A percentile compares a stretch with the other conserved stretches of the same genome.
These are phyloP conservation scores for Suhomyces bokatorum DNA, from an alignment of 1,139 yeast species.

Conservation along the genomic window DNA sequence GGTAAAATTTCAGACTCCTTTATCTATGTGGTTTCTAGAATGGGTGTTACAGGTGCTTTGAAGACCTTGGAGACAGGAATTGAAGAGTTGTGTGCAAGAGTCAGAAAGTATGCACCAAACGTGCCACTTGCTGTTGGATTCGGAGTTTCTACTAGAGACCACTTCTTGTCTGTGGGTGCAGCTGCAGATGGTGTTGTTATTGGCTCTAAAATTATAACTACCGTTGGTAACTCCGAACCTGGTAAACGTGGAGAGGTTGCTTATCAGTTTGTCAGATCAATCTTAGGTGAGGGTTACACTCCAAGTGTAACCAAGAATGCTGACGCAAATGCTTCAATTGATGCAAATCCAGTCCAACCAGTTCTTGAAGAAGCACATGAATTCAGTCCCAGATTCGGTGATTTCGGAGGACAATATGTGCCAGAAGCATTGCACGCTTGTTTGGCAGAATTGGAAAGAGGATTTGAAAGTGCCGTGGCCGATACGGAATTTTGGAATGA, in stretches of 20 bases:
- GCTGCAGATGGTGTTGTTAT: conserved; percentile 93
- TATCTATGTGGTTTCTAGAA: conserved; percentile 91
- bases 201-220: conserved; percentile 79
- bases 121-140: conserved; percentile 95
- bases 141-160: conserved; percentile 94
- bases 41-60: conserved; percentile 96
- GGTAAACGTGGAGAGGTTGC: conserved; percentile 65
- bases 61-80: conserved; percentile 64
- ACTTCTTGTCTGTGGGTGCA: conserved; percentile 74
- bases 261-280: conserved; percentile 63
- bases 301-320: conserved; percentile 35
- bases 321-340: conserved; percentile 27
- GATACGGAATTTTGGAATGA: conserved; percentile 95
- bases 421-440: conserved; percentile 96
- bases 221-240: conserved; percentile 62
- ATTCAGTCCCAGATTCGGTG: conserved; percentile 81
- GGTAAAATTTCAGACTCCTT: conserved; percentile 90
- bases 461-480: conserved; percentile 82
- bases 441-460: conserved; percentile 81
- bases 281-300: conserved; percentile 61
- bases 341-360: conserved; percentile 30
- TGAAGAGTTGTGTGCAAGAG: conserved; percentile 68
- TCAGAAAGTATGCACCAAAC: conserved; percentile 66
- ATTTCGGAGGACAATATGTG: conserved; percentile 97
- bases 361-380: conserved; percentile 56